phyloP scores from a whole-genome alignment of 1,139 yeast species.

The Candida tropicalis region DNA sequence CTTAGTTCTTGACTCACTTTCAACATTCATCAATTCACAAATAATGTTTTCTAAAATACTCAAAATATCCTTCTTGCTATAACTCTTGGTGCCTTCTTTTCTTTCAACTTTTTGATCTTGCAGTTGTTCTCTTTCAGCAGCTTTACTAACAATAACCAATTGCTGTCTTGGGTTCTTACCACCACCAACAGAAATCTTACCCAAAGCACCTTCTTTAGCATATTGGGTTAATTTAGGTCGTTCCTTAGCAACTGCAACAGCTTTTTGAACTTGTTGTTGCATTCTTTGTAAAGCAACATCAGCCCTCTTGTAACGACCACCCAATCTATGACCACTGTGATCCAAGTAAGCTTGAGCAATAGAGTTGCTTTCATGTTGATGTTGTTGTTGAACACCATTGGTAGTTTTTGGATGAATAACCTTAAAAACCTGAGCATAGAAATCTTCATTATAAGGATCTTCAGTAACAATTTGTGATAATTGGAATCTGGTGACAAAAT shows the following conservation, averaged over 20 bases:
- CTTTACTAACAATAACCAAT: slow-evolving; percentile 66
- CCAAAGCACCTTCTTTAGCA: slow-evolving; percentile 87
- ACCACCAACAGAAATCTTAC: slow-evolving; percentile 79
- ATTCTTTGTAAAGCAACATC: slow-evolving; percentile 94
- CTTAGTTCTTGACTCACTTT: slow-evolving; percentile 77
- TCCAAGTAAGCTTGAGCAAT: slow-evolving; percentile 95
- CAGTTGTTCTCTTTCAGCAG: slow-evolving; percentile 49
- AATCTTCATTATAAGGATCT: slow-evolving; percentile 96
- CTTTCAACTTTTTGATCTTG: slow-evolving; percentile 30
- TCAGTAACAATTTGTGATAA: slow-evolving; percentile 94
- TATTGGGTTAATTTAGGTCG: slow-evolving; percentile 74
- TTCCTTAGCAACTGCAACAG: slow-evolving; percentile 93
- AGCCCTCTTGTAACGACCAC: slow-evolving; percentile 87
- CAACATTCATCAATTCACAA: slow-evolving; percentile 75
- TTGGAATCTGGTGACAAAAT: slow-evolving; percentile 91
- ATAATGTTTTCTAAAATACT: slow-evolving; percentile 75
- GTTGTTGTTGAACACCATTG: slow-evolving; percentile 41
- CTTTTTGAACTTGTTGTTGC: slow-evolving; percentile 98
- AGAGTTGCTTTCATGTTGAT: slow-evolving; percentile 44
- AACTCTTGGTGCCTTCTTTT: slow-evolving; percentile 29
- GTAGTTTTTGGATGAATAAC: slow-evolving; percentile 68
- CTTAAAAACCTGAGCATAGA: slow-evolving; percentile 91
- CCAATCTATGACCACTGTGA: slow-evolving; percentile 88
- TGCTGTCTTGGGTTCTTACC: slow-evolving; percentile 92
- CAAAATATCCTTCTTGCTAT: slow-evolving; percentile 49